phyloP scores from a whole-genome alignment of 108 stramenopile species.

The Nitzschia sp. region DNA sequence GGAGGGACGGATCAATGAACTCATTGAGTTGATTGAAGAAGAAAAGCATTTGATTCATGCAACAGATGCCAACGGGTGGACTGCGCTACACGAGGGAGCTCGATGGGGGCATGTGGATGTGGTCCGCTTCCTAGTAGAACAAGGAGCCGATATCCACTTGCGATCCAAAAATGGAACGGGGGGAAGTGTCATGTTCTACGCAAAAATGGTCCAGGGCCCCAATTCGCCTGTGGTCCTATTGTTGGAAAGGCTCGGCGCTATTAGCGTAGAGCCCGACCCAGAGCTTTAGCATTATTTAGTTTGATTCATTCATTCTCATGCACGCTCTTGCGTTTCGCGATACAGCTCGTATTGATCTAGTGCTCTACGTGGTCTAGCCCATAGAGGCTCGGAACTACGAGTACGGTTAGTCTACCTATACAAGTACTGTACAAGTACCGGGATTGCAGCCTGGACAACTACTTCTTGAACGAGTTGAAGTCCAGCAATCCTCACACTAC shows the following conservation, averaged over 20 bases:
- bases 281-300: no score
- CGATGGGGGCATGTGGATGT: constrained; percentile 44
- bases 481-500: no score
- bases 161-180: not conserved
- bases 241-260: not conserved
- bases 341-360: no score
- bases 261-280: not conserved
- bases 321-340: no score
- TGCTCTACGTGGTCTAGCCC: no score
- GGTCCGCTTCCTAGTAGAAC: constrained; percentile 37
- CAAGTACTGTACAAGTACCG: no score
- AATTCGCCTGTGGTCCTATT: not conserved
- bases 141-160: constrained; percentile 55
- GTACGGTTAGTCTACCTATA: no score
- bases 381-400: no score
- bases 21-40: constrained; percentile 21
- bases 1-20: not conserved
- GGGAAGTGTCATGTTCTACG: constrained; percentile 11
- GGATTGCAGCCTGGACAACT: no score
- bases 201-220: not conserved
- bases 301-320: no score
- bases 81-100: constrained; percentile 19
- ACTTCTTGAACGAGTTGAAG: no score
- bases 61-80: constrained; percentile 2
- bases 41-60: constrained; percentile 1